A percentile compares a stretch with the other conserved stretches of the same genome.
phyloP scores from a whole-genome alignment of 1,284 basidiomycete species.

The Meripilus lineatus region DNA sequence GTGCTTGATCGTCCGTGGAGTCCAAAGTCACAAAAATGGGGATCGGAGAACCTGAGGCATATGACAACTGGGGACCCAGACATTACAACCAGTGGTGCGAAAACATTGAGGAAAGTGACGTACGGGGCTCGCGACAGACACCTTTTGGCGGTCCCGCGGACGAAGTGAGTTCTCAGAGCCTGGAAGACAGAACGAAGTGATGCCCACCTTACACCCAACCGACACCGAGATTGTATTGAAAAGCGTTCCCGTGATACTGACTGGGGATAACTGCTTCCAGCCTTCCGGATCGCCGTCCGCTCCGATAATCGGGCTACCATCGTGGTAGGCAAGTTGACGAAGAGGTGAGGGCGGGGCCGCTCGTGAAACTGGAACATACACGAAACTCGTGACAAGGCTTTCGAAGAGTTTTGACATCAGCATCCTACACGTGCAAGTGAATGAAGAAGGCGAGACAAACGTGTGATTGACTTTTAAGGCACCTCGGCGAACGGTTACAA shows the following conservation, averaged over 20 bases:
- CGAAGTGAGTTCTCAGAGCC: too few relatives aligned
- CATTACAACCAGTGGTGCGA: too few relatives aligned
- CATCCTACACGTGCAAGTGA: too few relatives aligned
- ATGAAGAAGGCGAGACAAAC: constrained; percentile 18
- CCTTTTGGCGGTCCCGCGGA: too few relatives aligned
- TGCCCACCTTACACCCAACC: constrained; percentile 32
- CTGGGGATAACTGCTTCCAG: constrained; percentile 28
- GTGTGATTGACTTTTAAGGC: constrained; percentile 28
- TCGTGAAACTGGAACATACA: constrained; percentile 28
- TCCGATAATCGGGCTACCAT: constrained; percentile 24
- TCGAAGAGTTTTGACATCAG: too few relatives aligned
- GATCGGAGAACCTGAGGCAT: constrained; percentile 43
- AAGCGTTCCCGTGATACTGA: constrained; percentile 25
- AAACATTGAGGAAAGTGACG: neutral
- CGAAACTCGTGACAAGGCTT: constrained; percentile 21
- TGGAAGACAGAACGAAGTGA: neutral
- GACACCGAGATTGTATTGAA: constrained; percentile 30
- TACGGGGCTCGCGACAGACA: neutral
- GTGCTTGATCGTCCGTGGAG: constrained; percentile 40
- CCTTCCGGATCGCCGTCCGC: constrained; percentile 31
- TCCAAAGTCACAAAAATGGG: constrained; percentile 43
- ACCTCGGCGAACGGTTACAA: constrained; percentile 29
- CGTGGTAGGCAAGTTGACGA: constrained; percentile 27
- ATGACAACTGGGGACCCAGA: constrained; percentile 35
- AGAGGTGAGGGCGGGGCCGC: constrained; percentile 28